A percentile compares a stretch with the other conserved stretches of the same genome.
Evolutionary conservation across 805 yeast species (phyloP).

Genomic region (Metschnikowia cerradonensis): DNA sequence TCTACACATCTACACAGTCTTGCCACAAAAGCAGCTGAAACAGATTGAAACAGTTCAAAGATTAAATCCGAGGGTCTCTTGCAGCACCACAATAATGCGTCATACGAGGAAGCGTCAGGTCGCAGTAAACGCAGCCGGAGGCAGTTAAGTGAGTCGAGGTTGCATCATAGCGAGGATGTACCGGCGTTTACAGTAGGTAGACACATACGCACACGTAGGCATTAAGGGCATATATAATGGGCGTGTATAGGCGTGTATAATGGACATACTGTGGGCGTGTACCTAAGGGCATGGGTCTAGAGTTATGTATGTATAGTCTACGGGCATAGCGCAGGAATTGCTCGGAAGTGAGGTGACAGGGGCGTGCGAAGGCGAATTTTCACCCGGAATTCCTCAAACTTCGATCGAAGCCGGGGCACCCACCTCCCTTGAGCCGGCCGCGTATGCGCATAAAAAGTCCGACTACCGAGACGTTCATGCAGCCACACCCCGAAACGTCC

Average conservation of each 20-base stretch:
- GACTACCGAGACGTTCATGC: constrained; percentile 12
- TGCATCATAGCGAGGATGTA: not conserved
- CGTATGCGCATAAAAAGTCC: constrained; percentile 18
- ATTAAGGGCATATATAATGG: too few relatives aligned
- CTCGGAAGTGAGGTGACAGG: not conserved
- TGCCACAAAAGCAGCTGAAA: not conserved
- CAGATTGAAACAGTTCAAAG: not conserved
- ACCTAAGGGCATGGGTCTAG: too few relatives aligned
- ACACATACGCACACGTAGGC: too few relatives aligned
- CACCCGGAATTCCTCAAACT: constrained; percentile 4
- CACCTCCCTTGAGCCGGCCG: constrained; percentile 3
- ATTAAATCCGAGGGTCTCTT: not conserved
- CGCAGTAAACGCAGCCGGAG: not conserved
- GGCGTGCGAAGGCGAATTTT: not conserved
- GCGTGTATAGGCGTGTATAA: too few relatives aligned
- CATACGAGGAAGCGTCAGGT: not conserved
- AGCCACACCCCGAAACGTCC: not conserved
- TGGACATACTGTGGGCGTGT: too few relatives aligned
- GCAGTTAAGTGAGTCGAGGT: not conserved
- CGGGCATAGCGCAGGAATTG: too few relatives aligned
- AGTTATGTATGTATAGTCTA: too few relatives aligned
- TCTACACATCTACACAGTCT: not conserved
- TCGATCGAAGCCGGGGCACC: constrained; percentile 3
- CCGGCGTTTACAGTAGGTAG: not conserved
- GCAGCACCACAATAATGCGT: not conserved